Conservation (phyloP, 2,329 filamentous ascomycete genomes). For the Pyrenophora graminea region DNA sequence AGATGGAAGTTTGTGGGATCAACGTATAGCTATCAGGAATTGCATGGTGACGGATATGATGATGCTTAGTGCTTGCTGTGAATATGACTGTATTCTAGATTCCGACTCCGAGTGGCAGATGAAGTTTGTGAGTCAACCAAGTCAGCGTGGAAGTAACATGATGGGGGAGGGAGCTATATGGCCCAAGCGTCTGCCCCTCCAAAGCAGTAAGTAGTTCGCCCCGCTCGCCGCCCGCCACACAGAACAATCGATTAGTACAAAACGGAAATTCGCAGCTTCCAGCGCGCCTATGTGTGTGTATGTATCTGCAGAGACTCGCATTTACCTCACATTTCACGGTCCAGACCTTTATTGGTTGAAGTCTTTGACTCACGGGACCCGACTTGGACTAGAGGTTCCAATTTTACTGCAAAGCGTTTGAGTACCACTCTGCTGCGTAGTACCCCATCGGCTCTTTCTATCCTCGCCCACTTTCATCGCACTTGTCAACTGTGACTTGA, state of each 20-base stretch:
- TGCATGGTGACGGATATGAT: conserved; percentile 1
- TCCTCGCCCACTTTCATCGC: neutral
- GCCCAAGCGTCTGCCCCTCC: conserved; percentile 18
- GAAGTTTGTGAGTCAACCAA: too few relatives aligned
- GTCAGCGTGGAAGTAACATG: too few relatives aligned
- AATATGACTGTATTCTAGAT: too few relatives aligned
- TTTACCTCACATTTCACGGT: conserved; percentile 15
- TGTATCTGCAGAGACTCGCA: conserved; percentile 17
- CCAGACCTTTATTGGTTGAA: conserved; percentile 33
- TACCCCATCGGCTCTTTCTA: neutral
- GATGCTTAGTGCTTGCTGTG: neutral
- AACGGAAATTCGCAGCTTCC: conserved; percentile 30
- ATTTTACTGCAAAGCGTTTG: conserved; percentile 6
- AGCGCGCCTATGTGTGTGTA: conserved; percentile 24
- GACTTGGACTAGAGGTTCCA: conserved; percentile 13
- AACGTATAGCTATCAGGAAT: conserved; percentile 3
- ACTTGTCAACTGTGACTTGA: too few relatives aligned
- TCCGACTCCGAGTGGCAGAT: too few relatives aligned
- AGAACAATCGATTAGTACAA: conserved; percentile 23
- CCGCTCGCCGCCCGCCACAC: conserved; percentile 18
- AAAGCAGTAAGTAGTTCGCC: neutral
- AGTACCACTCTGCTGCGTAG: neutral
- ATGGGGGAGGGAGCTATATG: neutral
- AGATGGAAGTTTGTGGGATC: conserved; percentile 5
- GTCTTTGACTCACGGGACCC: conserved; percentile 29